Base-by-base conservation (phyloP, 495 filamentous ascomycete genomes). In the Aspergillus nidulans region DNA sequence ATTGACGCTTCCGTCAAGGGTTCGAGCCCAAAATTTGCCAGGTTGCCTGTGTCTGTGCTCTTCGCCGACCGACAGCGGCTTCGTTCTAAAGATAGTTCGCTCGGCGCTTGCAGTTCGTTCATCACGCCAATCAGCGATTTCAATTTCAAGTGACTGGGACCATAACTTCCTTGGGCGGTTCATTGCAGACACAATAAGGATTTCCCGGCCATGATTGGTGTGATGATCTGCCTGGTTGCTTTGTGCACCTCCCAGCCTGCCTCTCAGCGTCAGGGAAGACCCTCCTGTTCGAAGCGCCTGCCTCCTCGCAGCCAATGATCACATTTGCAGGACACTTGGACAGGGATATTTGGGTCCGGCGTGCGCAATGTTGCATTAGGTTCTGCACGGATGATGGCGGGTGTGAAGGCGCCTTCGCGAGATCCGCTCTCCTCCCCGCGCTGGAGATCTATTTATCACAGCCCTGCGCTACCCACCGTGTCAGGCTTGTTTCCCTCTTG, bases 281-380 rank as follows among this genome's bases (percentile, higher is more conserved):
- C 47, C 50, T 55, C 52, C 44, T 36, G 15, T 28, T 55, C 60
- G 63, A 61, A 57, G 63, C 63, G 63, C 63, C 61, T 44, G 40
- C 53, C 26, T 15, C 4, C 7, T 16, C 15, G 51, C 39, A 34
- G 26, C 63, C 63, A 66, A 66, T 66, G 56, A 42, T 51, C 48
- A 40, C 46, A 12, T 28, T n/a, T 49, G 24, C 42, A 52, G n/a
- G 40, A 19, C 32, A 20, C 24, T 41, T 39, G 19, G 57, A 52
- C 50, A 54, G 55, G 61, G 40, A 57, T 45, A 59, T 55, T 50
- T 59, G 45, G 49, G 38, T 53, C 56, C 47, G 49, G 36, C 34
- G 67, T 73, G 69, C 72, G 56, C 66, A 64, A 56, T 64, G 48
- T 4, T 73, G 72, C 72, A 75, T 66, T 69, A 73, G 70, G 59